phyloP scores from a whole-genome alignment of 1,284 basidiomycete genomes.

The Apiotrichum veenhuisii region DNA sequence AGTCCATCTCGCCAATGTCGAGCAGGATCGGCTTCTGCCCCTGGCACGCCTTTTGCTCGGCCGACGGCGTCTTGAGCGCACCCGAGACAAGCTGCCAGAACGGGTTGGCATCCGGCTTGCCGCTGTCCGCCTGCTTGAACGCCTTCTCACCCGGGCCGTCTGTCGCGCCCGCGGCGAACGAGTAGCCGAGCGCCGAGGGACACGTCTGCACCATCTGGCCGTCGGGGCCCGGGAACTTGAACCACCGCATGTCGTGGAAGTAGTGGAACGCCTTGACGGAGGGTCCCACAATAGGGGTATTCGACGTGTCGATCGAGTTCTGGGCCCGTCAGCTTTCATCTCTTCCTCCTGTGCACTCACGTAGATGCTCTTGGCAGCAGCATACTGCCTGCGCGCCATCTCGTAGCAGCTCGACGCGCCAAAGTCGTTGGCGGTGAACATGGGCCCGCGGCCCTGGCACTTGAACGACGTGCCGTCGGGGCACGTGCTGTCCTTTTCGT shows the following conservation, averaged over 20 bases:
- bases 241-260: slow-evolving; percentile 18
- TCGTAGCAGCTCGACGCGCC: slow-evolving; percentile 9
- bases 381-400: slow-evolving; percentile 14
- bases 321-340: not conserved
- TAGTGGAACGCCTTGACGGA: slow-evolving; percentile 14
- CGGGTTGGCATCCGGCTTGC: slow-evolving; percentile 5
- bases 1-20: slow-evolving; percentile 15
- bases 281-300: slow-evolving; percentile 7
- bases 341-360: not conserved
- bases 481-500: slow-evolving; percentile 9
- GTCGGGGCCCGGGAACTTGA: slow-evolving; percentile 6
- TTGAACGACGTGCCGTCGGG: slow-evolving; percentile 7
- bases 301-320: slow-evolving; percentile 1
- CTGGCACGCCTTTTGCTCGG: slow-evolving; percentile 13
- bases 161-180: slow-evolving; percentile 15
- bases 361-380: not conserved
- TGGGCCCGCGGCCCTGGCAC: slow-evolving; percentile 13
- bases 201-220: slow-evolving; percentile 9
- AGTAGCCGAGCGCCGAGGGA: slow-evolving; percentile 13
- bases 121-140: slow-evolving; percentile 7
- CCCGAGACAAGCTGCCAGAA: slow-evolving; percentile 12
- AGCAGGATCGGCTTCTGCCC: slow-evolving; percentile 16
- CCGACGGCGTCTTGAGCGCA: not conserved
- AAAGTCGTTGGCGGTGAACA: slow-evolving; percentile 3
- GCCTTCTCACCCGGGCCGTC: slow-evolving; percentile 14